phyloP scores from a whole-genome alignment of 1,139 yeast genomes.

The Pichia sp. region DNA sequence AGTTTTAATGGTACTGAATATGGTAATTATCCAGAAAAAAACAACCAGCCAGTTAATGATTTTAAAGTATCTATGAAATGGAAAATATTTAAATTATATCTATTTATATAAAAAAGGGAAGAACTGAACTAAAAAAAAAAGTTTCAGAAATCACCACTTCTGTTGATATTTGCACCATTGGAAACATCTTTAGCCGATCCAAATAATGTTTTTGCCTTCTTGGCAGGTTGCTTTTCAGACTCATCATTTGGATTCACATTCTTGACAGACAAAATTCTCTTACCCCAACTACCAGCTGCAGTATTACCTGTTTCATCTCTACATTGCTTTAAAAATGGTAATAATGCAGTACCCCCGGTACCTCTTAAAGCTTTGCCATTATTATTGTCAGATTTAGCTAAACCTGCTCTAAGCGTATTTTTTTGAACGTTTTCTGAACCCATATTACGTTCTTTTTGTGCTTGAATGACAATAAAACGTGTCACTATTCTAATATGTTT shows the following conservation, averaged over 20 bases:
- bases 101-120: too few relatives aligned
- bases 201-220: not conserved
- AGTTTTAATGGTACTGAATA: too few relatives aligned
- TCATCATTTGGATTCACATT: conserved; percentile 25
- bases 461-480: conserved; percentile 75
- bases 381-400: conserved; percentile 34
- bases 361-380: conserved; percentile 53
- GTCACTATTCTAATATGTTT: conserved; percentile 91
- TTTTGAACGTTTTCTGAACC: conserved; percentile 46
- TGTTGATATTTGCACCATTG: too few relatives aligned
- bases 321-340: conserved; percentile 90
- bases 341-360: conserved; percentile 89
- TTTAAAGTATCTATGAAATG: too few relatives aligned
- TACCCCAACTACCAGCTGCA: conserved; percentile 89
- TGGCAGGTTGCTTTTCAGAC: too few relatives aligned
- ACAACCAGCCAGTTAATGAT: too few relatives aligned
- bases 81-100: too few relatives aligned
- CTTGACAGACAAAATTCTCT: conserved; percentile 61
- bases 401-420: conserved; percentile 47
- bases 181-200: not conserved
- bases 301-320: conserved; percentile 93
- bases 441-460: conserved; percentile 46
- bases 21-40: too few relatives aligned
- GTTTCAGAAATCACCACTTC: too few relatives aligned
- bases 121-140: too few relatives aligned